Evolutionary conservation across 108 stramenopile species (phyloP).

Genomic region (Aurantiochytrium sp.): DNA sequence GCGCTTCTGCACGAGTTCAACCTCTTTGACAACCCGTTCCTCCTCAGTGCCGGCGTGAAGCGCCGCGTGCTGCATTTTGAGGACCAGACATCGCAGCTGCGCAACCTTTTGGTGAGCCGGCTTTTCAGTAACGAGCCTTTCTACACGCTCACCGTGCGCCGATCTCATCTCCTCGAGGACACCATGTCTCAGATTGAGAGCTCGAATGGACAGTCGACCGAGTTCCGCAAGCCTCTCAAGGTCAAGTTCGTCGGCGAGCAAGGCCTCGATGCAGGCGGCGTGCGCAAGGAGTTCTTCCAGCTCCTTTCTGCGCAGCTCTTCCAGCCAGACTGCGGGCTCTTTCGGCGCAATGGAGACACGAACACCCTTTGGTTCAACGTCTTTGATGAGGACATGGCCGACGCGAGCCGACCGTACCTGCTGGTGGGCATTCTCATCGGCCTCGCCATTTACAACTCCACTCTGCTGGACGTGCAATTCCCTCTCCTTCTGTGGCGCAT

Average conservation of each 20-base stretch:
- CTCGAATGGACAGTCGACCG: neutral
- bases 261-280: conserved; percentile 89
- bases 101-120: neutral
- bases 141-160: conserved; percentile 45
- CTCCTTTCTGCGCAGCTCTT: conserved; percentile 75
- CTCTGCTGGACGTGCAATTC: conserved; percentile 78
- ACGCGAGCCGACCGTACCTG: neutral
- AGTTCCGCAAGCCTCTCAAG: conserved; percentile 65
- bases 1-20: neutral
- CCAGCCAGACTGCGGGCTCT: conserved; percentile 76
- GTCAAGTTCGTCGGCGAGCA: conserved; percentile 83
- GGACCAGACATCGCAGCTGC: neutral
- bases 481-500: conserved; percentile 78
- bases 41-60: conserved; percentile 11
- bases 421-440: conserved; percentile 65
- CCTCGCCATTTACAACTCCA: conserved; percentile 79
- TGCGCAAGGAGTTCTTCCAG: conserved; percentile 89
- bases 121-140: conserved; percentile 37
- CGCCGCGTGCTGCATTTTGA: conserved; percentile 21
- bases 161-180: conserved; percentile 40
- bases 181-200: conserved; percentile 38
- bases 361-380: conserved; percentile 79
- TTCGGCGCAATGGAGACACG: conserved; percentile 58
- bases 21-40: conserved; percentile 28
- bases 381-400: conserved; percentile 65